A percentile compares a stretch with the other conserved stretches of the same genome.
Evolutionary conservation across 176 grass and related monocot genomes (phyloP).

Genomic region (Bolboschoenus planiculmis): DNA sequence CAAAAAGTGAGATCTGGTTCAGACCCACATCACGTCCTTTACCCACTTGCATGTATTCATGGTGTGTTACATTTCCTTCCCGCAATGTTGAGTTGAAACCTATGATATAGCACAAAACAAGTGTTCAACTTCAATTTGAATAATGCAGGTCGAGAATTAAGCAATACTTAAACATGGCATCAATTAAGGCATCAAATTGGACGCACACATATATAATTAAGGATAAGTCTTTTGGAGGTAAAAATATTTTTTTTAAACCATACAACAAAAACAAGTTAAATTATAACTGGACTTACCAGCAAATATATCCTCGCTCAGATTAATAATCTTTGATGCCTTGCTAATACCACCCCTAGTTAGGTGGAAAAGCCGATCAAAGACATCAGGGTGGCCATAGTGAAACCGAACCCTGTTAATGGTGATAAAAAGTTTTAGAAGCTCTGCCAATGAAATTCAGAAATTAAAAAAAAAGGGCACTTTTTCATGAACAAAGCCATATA

Average conservation of each 20-base stretch:
- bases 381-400: slow-evolving; percentile 23
- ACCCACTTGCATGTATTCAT: slow-evolving; percentile 99
- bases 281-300: slow-evolving; percentile 49
- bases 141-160: background rate
- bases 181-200: background rate
- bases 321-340: background rate
- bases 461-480: background rate
- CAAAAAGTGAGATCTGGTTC: slow-evolving; percentile 31
- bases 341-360: background rate
- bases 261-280: background rate
- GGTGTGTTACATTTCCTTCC: slow-evolving; percentile 94
- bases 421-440: slow-evolving; percentile 8
- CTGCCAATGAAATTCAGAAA: background rate
- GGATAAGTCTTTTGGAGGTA: background rate
- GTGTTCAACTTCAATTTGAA: background rate
- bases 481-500: background rate
- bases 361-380: background rate
- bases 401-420: slow-evolving; percentile 63
- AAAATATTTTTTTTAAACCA: background rate
- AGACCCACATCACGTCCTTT: slow-evolving; percentile 98
- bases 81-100: slow-evolving; percentile 98
- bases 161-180: background rate
- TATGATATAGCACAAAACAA: slow-evolving; percentile 24
- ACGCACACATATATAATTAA: background rate
- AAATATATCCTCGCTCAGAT: slow-evolving; percentile 88